Percentiles rank a stretch among this genome's conserved stretches.
Conservation (phyloP, 164 flowering plant species). For the Saururus chinensis region DNA sequence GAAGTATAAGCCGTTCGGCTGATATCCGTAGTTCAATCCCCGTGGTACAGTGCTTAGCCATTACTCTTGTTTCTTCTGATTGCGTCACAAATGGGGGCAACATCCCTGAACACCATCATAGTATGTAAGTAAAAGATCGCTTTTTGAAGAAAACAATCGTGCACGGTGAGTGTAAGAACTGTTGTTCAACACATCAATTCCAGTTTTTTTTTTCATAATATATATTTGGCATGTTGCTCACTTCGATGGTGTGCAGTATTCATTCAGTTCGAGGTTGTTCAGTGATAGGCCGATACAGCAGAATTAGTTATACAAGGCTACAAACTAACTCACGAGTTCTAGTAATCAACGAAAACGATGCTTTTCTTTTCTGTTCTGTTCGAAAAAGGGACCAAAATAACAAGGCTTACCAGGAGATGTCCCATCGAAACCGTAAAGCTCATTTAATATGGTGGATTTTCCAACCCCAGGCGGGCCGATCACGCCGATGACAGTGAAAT, state of each 20-base stretch:
- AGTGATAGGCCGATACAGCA: too few relatives aligned
- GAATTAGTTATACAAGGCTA: too few relatives aligned
- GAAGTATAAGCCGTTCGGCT: constrained; percentile 76
- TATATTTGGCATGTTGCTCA: too few relatives aligned
- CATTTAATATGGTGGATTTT: constrained; percentile 82
- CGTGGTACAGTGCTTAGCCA: constrained; percentile 67
- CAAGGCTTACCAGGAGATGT: constrained; percentile 48
- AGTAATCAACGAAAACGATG: not conserved
- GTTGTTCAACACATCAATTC: too few relatives aligned
- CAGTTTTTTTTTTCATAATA: too few relatives aligned
- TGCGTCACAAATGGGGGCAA: constrained; percentile 75
- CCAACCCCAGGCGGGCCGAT: constrained; percentile 86
- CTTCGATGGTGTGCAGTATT: too few relatives aligned
- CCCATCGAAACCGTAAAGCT: constrained; percentile 77
- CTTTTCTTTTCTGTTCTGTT: too few relatives aligned
- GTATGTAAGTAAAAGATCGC: not conserved
- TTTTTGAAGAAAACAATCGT: too few relatives aligned
- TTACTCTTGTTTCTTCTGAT: constrained; percentile 61
- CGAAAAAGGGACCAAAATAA: too few relatives aligned
- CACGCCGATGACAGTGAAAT: constrained; percentile 80
- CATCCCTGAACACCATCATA: constrained; percentile 40
- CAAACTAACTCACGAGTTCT: not conserved
- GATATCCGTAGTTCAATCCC: constrained; percentile 88
- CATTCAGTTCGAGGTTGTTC: too few relatives aligned
- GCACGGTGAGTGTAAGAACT: too few relatives aligned